Evolutionary conservation across 2,329 filamentous ascomycete genomes (phyloP), one percentile per base, ranked within the genome.

Genomic region (Calonectria crousiana): DNA sequence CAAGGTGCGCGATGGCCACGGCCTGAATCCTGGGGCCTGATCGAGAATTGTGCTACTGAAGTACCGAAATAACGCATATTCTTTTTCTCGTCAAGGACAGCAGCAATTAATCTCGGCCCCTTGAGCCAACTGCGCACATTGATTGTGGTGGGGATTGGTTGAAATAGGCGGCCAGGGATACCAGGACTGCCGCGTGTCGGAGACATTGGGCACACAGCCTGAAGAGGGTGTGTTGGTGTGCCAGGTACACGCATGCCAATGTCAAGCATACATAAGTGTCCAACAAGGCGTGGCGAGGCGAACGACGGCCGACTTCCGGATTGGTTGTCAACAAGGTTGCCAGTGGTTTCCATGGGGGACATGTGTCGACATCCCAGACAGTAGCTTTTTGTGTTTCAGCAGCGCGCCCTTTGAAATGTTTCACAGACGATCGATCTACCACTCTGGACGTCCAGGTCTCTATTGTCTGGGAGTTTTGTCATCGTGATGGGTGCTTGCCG

Each of bases 151-250:
- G 56, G 56, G 56, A 62, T 62, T 20, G 56, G n/a, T 62, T 23
- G 23, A 41, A 62, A 62, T 62, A 62, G 34, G 34, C 10, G 34
- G 14, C 56, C 56, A 62, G 56, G 56, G 56, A 62, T 62, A 34
- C 56, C 34, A 62, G 36, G 38, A 5, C 34, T 41, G 56, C 34
- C 23, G 34, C 56, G 36, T 62, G 56, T 62, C 56, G 36, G 56
- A 38, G 56, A 62, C 56, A 20, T 62, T 38, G 56, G 36, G 56
- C 56, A 26, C 36, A 26, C 23, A 41, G 20, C 34, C 23, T 38
- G 34, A 41, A 62, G 56, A 62, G 56, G 56, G 56, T 62, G 56
- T 62, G 56, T n/a, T 62, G 56, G 56, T 18, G 34, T 62, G 23
- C 34, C 34, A 38, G 56, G 56, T 41, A 41, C 56, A 62, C 38